Conservation (phyloP, 1,284 basidiomycete species). For the Naganishia sp. region DNA sequence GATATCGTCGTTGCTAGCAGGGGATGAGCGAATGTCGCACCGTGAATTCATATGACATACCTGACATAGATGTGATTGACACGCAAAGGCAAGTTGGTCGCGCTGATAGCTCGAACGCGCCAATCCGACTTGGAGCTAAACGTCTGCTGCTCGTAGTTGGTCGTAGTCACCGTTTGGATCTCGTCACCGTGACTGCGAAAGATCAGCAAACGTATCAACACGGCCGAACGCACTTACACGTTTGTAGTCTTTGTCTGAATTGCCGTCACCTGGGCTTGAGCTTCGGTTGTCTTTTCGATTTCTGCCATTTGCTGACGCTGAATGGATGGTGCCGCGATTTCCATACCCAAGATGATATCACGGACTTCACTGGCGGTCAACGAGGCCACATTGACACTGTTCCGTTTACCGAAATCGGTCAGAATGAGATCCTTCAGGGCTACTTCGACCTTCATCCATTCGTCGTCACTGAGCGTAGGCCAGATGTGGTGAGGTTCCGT, state of each 20-base stretch:
- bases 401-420: constrained; percentile 97
- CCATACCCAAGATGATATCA: constrained; percentile 95
- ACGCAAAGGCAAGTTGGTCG: constrained; percentile 92
- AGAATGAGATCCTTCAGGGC: constrained; percentile 93
- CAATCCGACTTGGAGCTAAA: constrained; percentile 99
- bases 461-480: constrained; percentile 91
- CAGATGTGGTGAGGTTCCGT: constrained; percentile 99
- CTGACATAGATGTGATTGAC: constrained; percentile 98
- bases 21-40: neutral
- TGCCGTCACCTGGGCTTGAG: constrained; percentile 92
- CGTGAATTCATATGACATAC: constrained; percentile 1
- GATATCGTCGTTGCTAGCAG: constrained; percentile 79
- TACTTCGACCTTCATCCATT: constrained; percentile 99
- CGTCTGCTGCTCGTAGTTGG: constrained; percentile 95
- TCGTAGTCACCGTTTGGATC: constrained; percentile 93
- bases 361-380: constrained; percentile 94
- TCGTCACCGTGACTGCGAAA: constrained; percentile 68
- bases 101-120: constrained; percentile 93
- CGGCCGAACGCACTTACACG: constrained; percentile 54
- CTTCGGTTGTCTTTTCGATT: constrained; percentile 92
- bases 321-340: constrained; percentile 67
- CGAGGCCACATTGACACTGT: constrained; percentile 97
- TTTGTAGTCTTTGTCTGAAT: constrained; percentile 98
- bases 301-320: constrained; percentile 99
- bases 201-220: neutral